These are phyloP conservation scores for Caloboletus inedulis DNA, from an alignment of 1,284 basidiomycete species.

Conservation along the genomic window DNA sequence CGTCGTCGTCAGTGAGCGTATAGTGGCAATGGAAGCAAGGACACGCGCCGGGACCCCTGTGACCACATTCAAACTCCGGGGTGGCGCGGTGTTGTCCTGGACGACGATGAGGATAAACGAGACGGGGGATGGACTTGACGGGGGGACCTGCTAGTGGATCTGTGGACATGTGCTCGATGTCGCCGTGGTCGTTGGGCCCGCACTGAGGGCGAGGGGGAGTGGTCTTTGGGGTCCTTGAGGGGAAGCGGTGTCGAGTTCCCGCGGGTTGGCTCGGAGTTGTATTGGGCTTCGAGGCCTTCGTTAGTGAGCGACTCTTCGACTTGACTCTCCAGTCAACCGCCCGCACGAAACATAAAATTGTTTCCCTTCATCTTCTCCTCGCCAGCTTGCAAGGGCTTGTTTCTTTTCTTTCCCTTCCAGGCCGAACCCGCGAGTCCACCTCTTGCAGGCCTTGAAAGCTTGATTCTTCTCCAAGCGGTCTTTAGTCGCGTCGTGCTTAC, in stretches of 20 bases:
- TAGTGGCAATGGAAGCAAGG: background rate
- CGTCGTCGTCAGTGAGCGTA: background rate
- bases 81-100: slow-evolving; percentile 10
- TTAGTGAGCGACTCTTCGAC: slow-evolving; percentile 33
- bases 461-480: slow-evolving; percentile 22
- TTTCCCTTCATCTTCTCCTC: slow-evolving; percentile 23
- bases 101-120: background rate
- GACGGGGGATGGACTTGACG: background rate
- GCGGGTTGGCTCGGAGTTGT: slow-evolving; percentile 24
- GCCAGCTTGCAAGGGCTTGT: slow-evolving; percentile 28
- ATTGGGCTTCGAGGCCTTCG: slow-evolving; percentile 27
- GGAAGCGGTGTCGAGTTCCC: slow-evolving; percentile 31
- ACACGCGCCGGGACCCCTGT: slow-evolving; percentile 25
- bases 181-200: background rate
- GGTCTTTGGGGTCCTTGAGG: slow-evolving; percentile 19
- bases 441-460: slow-evolving; percentile 19
- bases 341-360: slow-evolving; percentile 31
- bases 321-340: slow-evolving; percentile 26
- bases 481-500: slow-evolving; percentile 34
- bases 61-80: slow-evolving; percentile 32
- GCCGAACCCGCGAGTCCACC: slow-evolving; percentile 19
- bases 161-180: background rate
- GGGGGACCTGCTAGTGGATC: background rate
- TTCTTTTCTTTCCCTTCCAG: slow-evolving; percentile 17
- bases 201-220: background rate